Conservation (phyloP, 208 protist species). For the Wallacemonas sp. region DNA sequence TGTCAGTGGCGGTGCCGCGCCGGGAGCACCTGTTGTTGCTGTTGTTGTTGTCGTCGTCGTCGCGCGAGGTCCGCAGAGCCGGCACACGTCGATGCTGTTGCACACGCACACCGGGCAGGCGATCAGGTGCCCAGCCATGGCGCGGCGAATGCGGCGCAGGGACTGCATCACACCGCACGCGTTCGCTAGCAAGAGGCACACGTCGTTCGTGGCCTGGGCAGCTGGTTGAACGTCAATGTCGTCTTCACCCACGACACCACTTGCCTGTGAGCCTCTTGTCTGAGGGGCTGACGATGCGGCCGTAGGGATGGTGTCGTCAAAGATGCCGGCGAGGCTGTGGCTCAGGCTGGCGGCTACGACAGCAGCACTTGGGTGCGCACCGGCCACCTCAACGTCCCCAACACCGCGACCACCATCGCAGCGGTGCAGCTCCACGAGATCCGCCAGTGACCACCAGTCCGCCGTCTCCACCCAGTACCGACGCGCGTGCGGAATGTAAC, state of each 20-base stretch:
- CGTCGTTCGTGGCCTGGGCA: not conserved
- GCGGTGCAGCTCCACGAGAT: constrained; percentile 34
- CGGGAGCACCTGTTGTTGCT: too few relatives aligned
- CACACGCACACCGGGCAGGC: constrained; percentile 22
- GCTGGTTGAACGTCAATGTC: too few relatives aligned
- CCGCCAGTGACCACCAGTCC: constrained; percentile 42
- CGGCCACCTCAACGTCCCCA: too few relatives aligned
- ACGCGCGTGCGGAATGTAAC: constrained; percentile 22
- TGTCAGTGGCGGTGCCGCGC: too few relatives aligned
- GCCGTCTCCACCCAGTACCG: constrained; percentile 37
- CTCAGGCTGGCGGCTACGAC: not conserved
- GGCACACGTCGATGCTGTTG: constrained; percentile 36
- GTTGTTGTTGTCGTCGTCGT: not conserved
- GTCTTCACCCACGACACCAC: too few relatives aligned
- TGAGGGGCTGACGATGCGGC: not conserved
- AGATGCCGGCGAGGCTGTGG: not conserved
- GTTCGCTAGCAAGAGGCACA: not conserved
- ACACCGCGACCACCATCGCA: not conserved
- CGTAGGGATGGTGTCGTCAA: too few relatives aligned
- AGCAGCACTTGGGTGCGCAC: too few relatives aligned
- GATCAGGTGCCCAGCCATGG: constrained; percentile 28
- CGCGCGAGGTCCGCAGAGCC: constrained; percentile 23
- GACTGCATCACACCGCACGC: constrained; percentile 12
- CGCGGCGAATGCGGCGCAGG: constrained; percentile 20
- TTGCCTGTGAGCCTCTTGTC: too few relatives aligned